Evolutionary conservation across 192 early-diverging fungal species (phyloP).

Genomic region (Umbelopsis sp.): DNA sequence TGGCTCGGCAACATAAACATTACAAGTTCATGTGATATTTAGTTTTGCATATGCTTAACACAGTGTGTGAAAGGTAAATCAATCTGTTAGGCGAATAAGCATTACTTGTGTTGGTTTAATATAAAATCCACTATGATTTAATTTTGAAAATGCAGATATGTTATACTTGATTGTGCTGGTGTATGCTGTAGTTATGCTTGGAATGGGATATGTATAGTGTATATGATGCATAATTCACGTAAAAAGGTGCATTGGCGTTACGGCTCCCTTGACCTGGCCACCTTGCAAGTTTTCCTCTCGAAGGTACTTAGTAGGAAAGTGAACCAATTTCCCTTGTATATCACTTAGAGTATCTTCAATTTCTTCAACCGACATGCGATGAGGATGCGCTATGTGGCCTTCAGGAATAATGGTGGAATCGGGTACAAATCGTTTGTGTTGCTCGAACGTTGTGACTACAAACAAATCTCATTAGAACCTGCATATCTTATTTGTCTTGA

Average conservation of each 20-base stretch:
- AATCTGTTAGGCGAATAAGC: too few species aligned
- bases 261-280: constrained; percentile 44
- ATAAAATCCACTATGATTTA: background rate
- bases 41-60: too few species aligned
- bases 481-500: background rate
- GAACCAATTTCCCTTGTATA: constrained; percentile 56
- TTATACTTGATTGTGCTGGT: background rate
- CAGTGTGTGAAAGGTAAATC: too few species aligned
- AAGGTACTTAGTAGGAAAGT: constrained; percentile 53
- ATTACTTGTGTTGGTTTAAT: background rate
- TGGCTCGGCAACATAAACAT: too few species aligned
- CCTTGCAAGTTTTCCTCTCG: constrained; percentile 47
- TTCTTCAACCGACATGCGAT: constrained; percentile 25
- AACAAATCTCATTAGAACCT: background rate
- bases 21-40: too few species aligned
- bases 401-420: constrained; percentile 40
- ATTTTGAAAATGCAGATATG: background rate
- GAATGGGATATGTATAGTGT: background rate
- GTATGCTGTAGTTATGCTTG: background rate
- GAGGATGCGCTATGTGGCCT: constrained; percentile 57
- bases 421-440: constrained; percentile 49
- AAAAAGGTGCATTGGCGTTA: constrained; percentile 37
- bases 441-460: constrained; percentile 53
- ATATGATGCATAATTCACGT: background rate
- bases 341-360: constrained; percentile 36